Base-by-base conservation (phyloP, 441 rosid species). In the Omphalea diandra region DNA sequence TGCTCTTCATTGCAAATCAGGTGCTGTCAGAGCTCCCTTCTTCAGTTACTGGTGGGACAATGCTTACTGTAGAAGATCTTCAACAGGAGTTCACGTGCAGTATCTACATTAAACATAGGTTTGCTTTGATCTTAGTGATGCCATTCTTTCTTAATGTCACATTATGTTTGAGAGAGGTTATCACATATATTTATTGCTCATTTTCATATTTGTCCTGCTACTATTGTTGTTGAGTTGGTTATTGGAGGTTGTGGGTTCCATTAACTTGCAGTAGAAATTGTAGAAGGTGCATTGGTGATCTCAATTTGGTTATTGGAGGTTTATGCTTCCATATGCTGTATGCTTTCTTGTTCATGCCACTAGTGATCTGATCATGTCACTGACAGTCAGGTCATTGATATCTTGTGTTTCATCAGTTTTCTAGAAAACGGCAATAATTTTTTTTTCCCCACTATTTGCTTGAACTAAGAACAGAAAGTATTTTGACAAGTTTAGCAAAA, bases 61-160 rank as follows among this genome's bases (percentile, higher is more conserved):
- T 79, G 67, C 86, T 95, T 63, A 82, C 84, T 0, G 88, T 93
- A 2, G 97, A 90, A 83, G 99, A 95, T 89, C 88, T 95, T 65
- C 95, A 79, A 70, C 98, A 95, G 73, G 97, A 93, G 83, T 85
- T 93, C 67, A 80, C 86, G 53, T 93, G 99, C 90, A 81, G 72
- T 63, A 88, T 95, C 61, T 81, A 83, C 75, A 82, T 95, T 76
- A 90, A 91, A 80, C 98, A 95, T 70, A 90, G 99, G 99, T 93
- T 81, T 74, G 78, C 74, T 22, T 26, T 73, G 61, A 22, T 29
- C 52, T 6, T 38, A 44, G 5, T 40, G 27, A 50, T 47, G 44
- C n/a, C n/a, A n/a, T 60, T 38, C 20, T 20, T 63, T 65, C 33
- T 20, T n/a, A n/a, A n/a, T n/a, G 20, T 36, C 8, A 17, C n/a